Percentiles rank a stretch among this genome's conserved stretches.
These are phyloP conservation scores for Cercospora sp. DNA, from an alignment of 2,329 filamentous ascomycete genomes.

Conservation along the genomic window DNA sequence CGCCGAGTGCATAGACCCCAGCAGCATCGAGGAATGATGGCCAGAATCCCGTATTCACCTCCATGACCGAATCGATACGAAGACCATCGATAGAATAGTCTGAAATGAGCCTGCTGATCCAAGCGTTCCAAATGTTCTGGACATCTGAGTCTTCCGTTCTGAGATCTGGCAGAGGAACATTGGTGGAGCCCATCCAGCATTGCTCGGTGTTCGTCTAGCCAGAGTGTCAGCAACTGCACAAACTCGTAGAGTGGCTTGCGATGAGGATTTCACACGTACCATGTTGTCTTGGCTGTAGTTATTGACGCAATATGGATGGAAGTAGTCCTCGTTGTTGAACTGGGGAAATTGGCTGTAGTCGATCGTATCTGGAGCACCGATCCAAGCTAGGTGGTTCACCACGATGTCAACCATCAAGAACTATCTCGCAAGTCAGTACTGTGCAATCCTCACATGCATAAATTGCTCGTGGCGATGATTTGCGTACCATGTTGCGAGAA, in stretches of 20 bases:
- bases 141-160: slow-evolving; percentile 56
- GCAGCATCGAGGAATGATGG: slow-evolving; percentile 39
- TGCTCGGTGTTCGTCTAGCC: slow-evolving; percentile 38
- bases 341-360: slow-evolving; percentile 42
- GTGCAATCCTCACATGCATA: too few species aligned
- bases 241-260: too few species aligned
- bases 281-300: slow-evolving; percentile 48
- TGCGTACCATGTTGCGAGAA: slow-evolving; percentile 39
- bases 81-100: slow-evolving; percentile 62
- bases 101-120: slow-evolving; percentile 59
- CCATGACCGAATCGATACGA: slow-evolving; percentile 53
- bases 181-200: slow-evolving; percentile 59
- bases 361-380: slow-evolving; percentile 30
- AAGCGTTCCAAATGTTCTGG: slow-evolving; percentile 55
- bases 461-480: too few species aligned
- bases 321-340: slow-evolving; percentile 43
- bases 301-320: slow-evolving; percentile 59
- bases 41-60: slow-evolving; percentile 49
- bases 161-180: slow-evolving; percentile 62
- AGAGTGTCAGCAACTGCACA: neutral
- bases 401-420: slow-evolving; percentile 45
- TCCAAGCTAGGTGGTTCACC: slow-evolving; percentile 42
- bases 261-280: slow-evolving; percentile 17
- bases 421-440: slow-evolving; percentile 12
- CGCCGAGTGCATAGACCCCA: slow-evolving; percentile 49